A percentile compares a stretch with the other conserved stretches of the same genome.
Conservation (phyloP, 805 yeast genomes). For the Metschnikowia aberdeeniae region DNA sequence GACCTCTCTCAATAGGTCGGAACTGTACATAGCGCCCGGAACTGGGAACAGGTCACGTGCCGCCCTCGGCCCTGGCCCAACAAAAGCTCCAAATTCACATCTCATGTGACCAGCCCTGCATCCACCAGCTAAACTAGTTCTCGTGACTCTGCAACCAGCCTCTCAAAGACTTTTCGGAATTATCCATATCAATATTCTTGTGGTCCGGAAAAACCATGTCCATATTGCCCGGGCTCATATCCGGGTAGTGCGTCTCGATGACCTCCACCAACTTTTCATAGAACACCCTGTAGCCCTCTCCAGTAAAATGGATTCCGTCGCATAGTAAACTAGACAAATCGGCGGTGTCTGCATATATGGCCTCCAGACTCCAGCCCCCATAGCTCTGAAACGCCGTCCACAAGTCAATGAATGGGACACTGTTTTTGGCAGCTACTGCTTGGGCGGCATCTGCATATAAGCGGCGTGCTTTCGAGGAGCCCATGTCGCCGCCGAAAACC, state of each 20-base stretch:
- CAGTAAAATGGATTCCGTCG: constrained; percentile 62
- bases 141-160: constrained; percentile 4
- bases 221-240: constrained; percentile 41
- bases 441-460: constrained; percentile 50
- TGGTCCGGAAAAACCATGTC: constrained; percentile 37
- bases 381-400: constrained; percentile 39
- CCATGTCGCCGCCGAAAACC: constrained; percentile 8
- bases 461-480: constrained; percentile 9
- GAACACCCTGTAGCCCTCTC: constrained; percentile 48
- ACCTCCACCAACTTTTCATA: constrained; percentile 39
- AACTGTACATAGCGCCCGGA: too few relatives aligned
- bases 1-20: too few relatives aligned
- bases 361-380: constrained; percentile 33
- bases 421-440: constrained; percentile 40
- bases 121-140: too few relatives aligned
- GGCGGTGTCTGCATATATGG: constrained; percentile 25
- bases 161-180: not conserved
- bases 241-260: constrained; percentile 46
- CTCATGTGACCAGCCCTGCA: too few relatives aligned
- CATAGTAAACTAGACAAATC: constrained; percentile 20
- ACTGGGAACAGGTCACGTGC: too few relatives aligned
- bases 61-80: too few relatives aligned
- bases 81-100: too few relatives aligned
- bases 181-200: constrained; percentile 23
- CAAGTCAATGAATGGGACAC: constrained; percentile 57